Base-by-base conservation (phyloP, 108 stramenopile genomes). In the Discostella stelligeroides region DNA sequence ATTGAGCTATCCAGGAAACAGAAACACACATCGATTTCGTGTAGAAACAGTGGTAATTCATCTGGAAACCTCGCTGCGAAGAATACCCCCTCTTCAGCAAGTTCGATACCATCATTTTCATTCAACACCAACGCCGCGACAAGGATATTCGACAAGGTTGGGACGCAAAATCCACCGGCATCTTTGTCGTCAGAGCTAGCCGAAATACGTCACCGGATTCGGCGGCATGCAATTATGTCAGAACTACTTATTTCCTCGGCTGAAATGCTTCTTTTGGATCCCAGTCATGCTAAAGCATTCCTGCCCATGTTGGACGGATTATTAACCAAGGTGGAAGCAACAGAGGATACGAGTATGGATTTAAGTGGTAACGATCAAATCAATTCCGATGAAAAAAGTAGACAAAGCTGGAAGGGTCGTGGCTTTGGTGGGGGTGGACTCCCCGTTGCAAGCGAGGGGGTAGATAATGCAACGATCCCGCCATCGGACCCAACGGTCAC, bases 251-350 rank as follows among this genome's bases (percentile, higher is more conserved):
- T 86, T n/a, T 55, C 76, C 4, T 83, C 86, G 5, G 76, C 90
- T 15, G 86, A 85, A n/a, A 70, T 86, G 48, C 59, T 94, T 12
- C 17, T 81, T 51, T 51, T 94, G 51, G 90, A 91, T 29, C 76
- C 80, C 28, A 80, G 79, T 42, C 79, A 86, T 42, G 88, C 85
- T 24, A 80, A 82, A 62, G 92, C 85, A 3, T 91, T 90, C 76
- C 37, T 89, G 21, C 88, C 88, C 27, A 88, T 94, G 83, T 65
- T 94, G 49, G 75, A 86, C 7, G 70, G 74, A 57, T 70, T 88
- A 10, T 60, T 86, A 50, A 73, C 67, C 13, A 65, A 60, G n/a
- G 67, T 70, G 7, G 48, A 64, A 29, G 51, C 70, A 7, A 18
- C 43, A 15, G 46, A 57, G n/a, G n/a, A n/a, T n/a, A n/a, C n/a